These are phyloP conservation scores for Lobosporangium transversale DNA, from an alignment of 192 early-diverging fungal genomes.

Conservation along the genomic window DNA sequence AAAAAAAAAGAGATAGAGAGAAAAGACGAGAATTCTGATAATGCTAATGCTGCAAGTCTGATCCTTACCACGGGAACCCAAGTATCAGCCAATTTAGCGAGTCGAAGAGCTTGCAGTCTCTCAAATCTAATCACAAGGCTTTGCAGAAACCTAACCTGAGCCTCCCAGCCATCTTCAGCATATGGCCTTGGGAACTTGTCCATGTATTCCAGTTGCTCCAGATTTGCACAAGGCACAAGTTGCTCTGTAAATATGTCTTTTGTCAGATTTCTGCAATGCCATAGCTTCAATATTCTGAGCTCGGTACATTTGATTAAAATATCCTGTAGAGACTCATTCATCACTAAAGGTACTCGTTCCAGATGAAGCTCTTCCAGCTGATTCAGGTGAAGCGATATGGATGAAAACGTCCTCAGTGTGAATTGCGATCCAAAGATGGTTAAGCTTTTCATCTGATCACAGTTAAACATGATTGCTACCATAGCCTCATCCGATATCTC, in stretches of 20 bases:
- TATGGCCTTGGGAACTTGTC: constrained; percentile 37
- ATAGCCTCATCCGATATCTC: constrained; percentile 52
- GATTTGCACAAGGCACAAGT: constrained; percentile 2
- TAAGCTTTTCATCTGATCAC: constrained; percentile 25
- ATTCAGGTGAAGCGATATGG: constrained; percentile 29
- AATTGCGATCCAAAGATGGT: constrained; percentile 37
- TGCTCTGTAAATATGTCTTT: constrained; percentile 35
- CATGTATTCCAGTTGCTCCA: constrained; percentile 46
- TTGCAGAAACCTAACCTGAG: constrained; percentile 31
- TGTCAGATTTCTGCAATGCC: constrained; percentile 47
- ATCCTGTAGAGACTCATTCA: constrained; percentile 40
- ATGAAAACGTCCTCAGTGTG: constrained; percentile 37
- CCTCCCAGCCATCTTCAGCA: constrained; percentile 19
- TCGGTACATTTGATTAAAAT: constrained; percentile 24
- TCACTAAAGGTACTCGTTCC: constrained; percentile 37
- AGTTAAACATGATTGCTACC: constrained; percentile 47
- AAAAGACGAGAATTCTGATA: too few relatives aligned
- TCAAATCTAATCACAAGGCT: constrained; percentile 36
- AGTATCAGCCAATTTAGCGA: constrained; percentile 34
- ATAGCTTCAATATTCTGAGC: constrained; percentile 25
- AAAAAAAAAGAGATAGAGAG: too few relatives aligned
- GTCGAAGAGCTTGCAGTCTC: constrained; percentile 10
- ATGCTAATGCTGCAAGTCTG: too few relatives aligned
- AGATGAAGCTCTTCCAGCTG: constrained; percentile 40
- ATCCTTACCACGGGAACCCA: constrained; percentile 37